phyloP scores from a whole-genome alignment of 768 basidiomycete genomes.

The Dentipellis fragilis region DNA sequence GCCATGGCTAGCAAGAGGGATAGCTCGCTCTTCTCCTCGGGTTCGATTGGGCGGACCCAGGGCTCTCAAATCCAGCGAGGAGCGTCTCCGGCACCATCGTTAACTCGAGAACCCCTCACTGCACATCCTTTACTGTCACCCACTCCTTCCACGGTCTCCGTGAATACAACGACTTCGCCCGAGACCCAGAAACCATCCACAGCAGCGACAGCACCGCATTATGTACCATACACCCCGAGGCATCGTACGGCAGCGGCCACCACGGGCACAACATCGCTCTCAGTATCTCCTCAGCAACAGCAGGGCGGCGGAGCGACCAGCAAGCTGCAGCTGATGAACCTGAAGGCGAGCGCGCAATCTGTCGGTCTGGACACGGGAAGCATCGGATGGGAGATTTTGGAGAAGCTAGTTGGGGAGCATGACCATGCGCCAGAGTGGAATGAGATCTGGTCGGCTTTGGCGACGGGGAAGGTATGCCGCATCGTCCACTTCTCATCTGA shows the following conservation, averaged over 20 bases:
- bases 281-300: conserved; percentile 30
- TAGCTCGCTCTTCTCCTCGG: conserved; percentile 33
- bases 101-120: conserved; percentile 38
- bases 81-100: conserved; percentile 21
- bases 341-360: conserved; percentile 63
- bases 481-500: not conserved
- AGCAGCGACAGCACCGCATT: conserved; percentile 35
- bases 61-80: conserved; percentile 32
- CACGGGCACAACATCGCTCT: conserved; percentile 27
- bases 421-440: conserved; percentile 53
- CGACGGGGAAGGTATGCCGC: conserved; percentile 48
- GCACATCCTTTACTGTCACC: conserved; percentile 62
- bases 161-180: conserved; percentile 15
- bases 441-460: conserved; percentile 56
- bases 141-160: conserved; percentile 18
- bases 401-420: conserved; percentile 48
- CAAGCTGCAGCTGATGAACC: conserved; percentile 60
- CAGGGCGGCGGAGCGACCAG: conserved; percentile 50
- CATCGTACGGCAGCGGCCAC: conserved; percentile 43
- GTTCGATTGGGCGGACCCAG: conserved; percentile 43
- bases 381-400: conserved; percentile 70
- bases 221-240: conserved; percentile 71
- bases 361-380: conserved; percentile 56
- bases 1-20: conserved; percentile 29
- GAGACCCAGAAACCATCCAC: conserved; percentile 11